phyloP scores from a whole-genome alignment of 768 basidiomycete species.

The Epithele typhae region DNA sequence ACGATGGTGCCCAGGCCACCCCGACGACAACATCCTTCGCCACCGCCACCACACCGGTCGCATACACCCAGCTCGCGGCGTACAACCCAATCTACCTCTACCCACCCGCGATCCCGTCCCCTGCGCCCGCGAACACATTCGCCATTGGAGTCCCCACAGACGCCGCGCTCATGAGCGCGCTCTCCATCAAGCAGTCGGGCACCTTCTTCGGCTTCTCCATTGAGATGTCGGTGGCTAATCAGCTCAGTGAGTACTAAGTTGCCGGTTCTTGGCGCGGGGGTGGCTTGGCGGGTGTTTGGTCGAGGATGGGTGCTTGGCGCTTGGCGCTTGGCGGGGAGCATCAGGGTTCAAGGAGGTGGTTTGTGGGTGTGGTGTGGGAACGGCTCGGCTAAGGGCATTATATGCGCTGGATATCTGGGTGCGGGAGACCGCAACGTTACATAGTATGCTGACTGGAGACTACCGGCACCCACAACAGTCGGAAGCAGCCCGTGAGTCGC shows the following conservation, averaged over 20 bases:
- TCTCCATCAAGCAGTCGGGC: constrained; percentile 43
- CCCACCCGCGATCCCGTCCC: constrained; percentile 45
- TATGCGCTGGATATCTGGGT: too few relatives aligned
- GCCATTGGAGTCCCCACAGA: constrained; percentile 35
- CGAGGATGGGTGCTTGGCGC: too few relatives aligned
- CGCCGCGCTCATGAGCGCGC: constrained; percentile 21
- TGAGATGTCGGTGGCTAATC: constrained; percentile 60
- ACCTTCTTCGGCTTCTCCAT: constrained; percentile 73
- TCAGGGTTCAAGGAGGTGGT: too few relatives aligned
- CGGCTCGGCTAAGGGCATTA: too few relatives aligned
- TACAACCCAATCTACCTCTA: constrained; percentile 49
- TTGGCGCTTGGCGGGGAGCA: too few relatives aligned
- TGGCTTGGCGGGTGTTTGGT: too few relatives aligned
- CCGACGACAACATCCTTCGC: constrained; percentile 9
- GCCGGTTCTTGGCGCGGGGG: background rate
- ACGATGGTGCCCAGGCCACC: background rate
- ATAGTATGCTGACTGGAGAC: too few relatives aligned
- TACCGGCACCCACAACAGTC: background rate
- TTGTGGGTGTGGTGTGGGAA: too few relatives aligned
- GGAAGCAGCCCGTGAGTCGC: background rate
- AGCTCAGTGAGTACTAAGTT: constrained; percentile 10
- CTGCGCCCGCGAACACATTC: constrained; percentile 39
- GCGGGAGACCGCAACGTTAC: too few relatives aligned
- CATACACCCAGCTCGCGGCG: constrained; percentile 44
- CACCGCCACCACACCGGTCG: constrained; percentile 31